Conservation (phyloP, 495 filamentous ascomycete genomes). For the Penicillium malachiteum region DNA sequence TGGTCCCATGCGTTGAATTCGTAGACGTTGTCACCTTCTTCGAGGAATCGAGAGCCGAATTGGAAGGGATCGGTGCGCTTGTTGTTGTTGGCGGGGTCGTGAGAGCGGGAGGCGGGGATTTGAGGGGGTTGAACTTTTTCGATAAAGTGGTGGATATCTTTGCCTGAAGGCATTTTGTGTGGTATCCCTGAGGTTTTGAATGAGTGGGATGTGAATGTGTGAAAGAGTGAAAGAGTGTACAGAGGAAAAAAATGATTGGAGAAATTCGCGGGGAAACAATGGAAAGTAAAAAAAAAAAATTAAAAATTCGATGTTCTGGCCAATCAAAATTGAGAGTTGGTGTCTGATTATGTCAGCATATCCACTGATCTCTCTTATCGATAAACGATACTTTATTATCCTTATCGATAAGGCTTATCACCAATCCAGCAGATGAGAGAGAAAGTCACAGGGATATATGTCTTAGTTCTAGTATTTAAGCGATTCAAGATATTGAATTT, state of each 20-base stretch:
- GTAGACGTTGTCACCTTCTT: constrained; percentile 80
- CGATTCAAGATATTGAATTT: too few species aligned
- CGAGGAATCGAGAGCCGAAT: constrained; percentile 86
- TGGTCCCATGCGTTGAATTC: constrained; percentile 99
- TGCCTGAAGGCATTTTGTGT: constrained; percentile 24
- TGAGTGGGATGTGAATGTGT: not conserved
- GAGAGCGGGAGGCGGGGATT: constrained; percentile 46
- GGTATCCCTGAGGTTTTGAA: not conserved
- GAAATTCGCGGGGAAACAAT: constrained; percentile 1
- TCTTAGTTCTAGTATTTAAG: too few species aligned
- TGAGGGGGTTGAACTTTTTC: constrained; percentile 50
- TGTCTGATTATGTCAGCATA: constrained; percentile 19
- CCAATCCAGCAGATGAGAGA: not conserved
- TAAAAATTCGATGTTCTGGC: not conserved
- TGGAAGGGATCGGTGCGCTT: constrained; percentile 91
- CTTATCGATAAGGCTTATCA: constrained; percentile 5
- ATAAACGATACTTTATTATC: too few species aligned
- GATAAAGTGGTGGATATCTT: constrained; percentile 23
- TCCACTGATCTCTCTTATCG: not conserved
- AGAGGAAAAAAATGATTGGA: not conserved
- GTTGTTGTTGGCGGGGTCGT: constrained; percentile 55
- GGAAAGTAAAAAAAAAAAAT: constrained; percentile 11
- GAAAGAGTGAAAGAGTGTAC: not conserved
- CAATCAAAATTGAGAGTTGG: constrained; percentile 1
- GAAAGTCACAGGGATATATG: not conserved